Conservation (phyloP, 768 basidiomycete genomes). For the Omphalotus guepiniiformis region DNA sequence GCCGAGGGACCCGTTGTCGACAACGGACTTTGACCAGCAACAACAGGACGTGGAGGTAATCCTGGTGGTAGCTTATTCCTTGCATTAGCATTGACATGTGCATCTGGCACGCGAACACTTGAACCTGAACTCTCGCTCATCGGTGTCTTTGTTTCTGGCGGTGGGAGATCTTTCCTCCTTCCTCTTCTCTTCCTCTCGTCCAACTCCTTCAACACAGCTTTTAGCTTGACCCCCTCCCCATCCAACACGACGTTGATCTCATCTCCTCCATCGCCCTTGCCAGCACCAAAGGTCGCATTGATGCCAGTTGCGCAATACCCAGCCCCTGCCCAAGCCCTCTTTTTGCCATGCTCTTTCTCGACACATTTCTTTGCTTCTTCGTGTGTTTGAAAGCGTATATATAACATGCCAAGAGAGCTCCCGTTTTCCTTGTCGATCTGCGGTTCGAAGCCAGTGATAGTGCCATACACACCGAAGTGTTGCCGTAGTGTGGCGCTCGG, state of each 20-base stretch:
- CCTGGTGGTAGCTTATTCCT: slow-evolving; percentile 1
- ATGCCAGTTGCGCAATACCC: slow-evolving; percentile 36
- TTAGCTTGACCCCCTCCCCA: slow-evolving; percentile 60
- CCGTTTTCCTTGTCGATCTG: slow-evolving; percentile 81
- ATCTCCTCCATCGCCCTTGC: slow-evolving; percentile 53
- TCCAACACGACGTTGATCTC: slow-evolving; percentile 79
- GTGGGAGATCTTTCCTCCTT: slow-evolving; percentile 13
- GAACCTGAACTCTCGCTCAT: neutral
- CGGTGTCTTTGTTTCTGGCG: neutral
- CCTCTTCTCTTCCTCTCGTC: slow-evolving; percentile 52
- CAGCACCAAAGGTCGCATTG: slow-evolving; percentile 27
- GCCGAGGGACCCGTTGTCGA: too few species aligned
- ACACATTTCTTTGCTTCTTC: slow-evolving; percentile 69
- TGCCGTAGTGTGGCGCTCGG: slow-evolving; percentile 60
- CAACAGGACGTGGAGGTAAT: slow-evolving; percentile 11
- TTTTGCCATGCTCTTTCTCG: slow-evolving; percentile 61
- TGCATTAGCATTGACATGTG: neutral
- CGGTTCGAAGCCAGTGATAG: slow-evolving; percentile 62
- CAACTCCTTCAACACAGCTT: slow-evolving; percentile 62
- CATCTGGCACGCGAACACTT: neutral
- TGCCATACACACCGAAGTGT: slow-evolving; percentile 61
- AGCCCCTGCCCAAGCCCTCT: slow-evolving; percentile 24
- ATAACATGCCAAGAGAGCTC: slow-evolving; percentile 76
- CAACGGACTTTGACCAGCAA: too few species aligned
- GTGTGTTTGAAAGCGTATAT: slow-evolving; percentile 60